Base-by-base conservation (phyloP, 805 yeast species). In the Isabelozyma pseudorhagii region DNA sequence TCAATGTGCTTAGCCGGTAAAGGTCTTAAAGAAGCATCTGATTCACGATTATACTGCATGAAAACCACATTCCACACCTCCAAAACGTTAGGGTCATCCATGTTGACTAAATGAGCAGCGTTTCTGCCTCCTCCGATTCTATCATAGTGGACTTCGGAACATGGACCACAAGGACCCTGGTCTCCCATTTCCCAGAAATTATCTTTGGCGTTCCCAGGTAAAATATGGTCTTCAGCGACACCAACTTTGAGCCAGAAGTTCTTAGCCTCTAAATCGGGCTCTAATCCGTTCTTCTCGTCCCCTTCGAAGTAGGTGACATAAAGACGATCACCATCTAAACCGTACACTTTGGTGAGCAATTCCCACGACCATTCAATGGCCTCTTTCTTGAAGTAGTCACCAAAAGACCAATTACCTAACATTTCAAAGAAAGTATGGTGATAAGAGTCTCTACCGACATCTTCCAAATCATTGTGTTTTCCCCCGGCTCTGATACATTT, bases 101-200 rank as follows among this genome's bases (percentile, higher is more conserved):
- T 83, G 68, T 94, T 94, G 61, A 94, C 99, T 56, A 96, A 78
- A 54, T 72, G 62, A 15, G 97, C 78, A 48, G 98, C 99, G 64
- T 94, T 93, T 78, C 99, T 86, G 51, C 98, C 97, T 57, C 99
- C 99, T 57, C 99, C 99, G 56, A 94, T 91, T 74, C 99, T 85
- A 72, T 94, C 99, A 69, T 90, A 94, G 71, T 94, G 99, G 59
- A 94, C 81, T 72, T 94, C 99, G 21, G 96, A 87, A 75, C 99
- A 96, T 46, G 99, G 99, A 54, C 99, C 99, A 78, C 99, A 94
- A 45, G 99, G 99, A 58, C 99, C 99, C 77, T 93, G 98, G 66
- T 96, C 99, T 62, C 99, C 99, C 99, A 94, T 94, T 77, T 94
- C 99, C 99, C 99, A 94, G 72, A 94, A 94, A 74, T 94, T 94